Evolutionary conservation across 2,329 filamentous ascomycete species (phyloP).

Genomic region (Epichloe gansuensis): DNA sequence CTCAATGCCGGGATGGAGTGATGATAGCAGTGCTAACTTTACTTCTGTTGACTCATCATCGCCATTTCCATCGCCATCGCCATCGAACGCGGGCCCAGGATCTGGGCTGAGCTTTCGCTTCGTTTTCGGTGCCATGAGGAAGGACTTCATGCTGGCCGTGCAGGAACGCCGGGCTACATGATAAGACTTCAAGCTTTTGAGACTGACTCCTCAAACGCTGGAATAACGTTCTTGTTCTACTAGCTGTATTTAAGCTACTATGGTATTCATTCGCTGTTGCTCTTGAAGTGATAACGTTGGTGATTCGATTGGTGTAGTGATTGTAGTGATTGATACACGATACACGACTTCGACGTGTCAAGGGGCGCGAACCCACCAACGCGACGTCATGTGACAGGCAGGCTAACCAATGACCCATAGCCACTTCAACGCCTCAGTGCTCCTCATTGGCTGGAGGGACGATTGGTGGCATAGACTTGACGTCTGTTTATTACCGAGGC

Average conservation of each 20-base stretch:
- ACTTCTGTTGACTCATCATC: conserved; percentile 65
- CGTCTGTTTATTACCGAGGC: conserved; percentile 5
- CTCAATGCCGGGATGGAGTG: conserved; percentile 53
- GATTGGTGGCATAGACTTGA: background rate
- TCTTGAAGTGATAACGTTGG: background rate
- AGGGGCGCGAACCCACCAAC: background rate
- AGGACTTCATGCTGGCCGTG: conserved; percentile 38
- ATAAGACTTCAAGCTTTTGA: background rate
- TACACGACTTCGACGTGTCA: background rate
- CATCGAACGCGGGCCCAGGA: conserved; percentile 14
- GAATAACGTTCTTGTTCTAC: background rate
- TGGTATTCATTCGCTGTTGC: background rate
- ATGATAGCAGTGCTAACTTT: conserved; percentile 74
- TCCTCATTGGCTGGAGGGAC: too few relatives aligned
- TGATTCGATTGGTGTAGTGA: background rate
- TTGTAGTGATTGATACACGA: too few relatives aligned
- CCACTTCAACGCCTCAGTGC: background rate
- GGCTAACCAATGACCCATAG: background rate
- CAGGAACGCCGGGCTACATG: background rate
- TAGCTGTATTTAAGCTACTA: background rate
- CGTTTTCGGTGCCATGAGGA: conserved; percentile 31
- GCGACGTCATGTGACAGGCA: conserved; percentile 3
- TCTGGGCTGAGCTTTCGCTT: conserved; percentile 35
- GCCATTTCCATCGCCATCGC: background rate
- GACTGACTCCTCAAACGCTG: background rate